Evolutionary conservation across 306 rosid species (phyloP).

Genomic region (Quercus dentata): DNA sequence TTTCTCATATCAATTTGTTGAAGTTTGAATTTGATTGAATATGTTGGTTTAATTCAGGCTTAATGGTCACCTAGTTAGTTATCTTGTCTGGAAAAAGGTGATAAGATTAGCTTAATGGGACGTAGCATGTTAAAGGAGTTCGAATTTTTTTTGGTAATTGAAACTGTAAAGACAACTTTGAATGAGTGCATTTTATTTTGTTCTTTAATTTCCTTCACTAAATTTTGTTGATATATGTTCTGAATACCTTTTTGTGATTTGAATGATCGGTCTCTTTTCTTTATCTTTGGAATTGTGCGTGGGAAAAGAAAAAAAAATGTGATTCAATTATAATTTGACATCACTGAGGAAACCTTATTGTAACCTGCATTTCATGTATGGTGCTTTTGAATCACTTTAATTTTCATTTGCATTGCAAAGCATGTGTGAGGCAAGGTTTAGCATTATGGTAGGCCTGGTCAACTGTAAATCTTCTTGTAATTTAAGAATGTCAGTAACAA

Average conservation of each 20-base stretch:
- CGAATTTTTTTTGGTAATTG: neutral
- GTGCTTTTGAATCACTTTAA: neutral
- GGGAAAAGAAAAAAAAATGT: neutral
- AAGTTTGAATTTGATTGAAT: neutral
- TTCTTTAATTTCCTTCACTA: neutral
- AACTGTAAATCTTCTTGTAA: neutral
- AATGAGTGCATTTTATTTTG: neutral
- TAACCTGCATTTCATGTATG: neutral
- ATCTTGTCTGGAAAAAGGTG: neutral
- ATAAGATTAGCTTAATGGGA: neutral
- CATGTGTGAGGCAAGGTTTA: neutral
- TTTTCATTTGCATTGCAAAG: neutral
- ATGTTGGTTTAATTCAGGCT: neutral
- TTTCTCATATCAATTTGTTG: neutral
- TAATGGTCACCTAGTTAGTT: neutral
- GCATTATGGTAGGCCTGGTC: slow-evolving; percentile 8
- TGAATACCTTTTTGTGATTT: neutral
- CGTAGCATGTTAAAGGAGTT: neutral
- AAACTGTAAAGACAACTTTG: neutral
- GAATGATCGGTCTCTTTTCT: neutral
- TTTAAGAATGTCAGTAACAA: neutral
- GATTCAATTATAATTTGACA: neutral
- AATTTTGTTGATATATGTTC: neutral
- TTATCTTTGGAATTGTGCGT: neutral
- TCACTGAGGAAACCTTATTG: neutral